These are phyloP conservation scores for Calonectria pseudoreteaudii DNA, from an alignment of 2,329 filamentous ascomycete genomes.

Conservation along the genomic window DNA sequence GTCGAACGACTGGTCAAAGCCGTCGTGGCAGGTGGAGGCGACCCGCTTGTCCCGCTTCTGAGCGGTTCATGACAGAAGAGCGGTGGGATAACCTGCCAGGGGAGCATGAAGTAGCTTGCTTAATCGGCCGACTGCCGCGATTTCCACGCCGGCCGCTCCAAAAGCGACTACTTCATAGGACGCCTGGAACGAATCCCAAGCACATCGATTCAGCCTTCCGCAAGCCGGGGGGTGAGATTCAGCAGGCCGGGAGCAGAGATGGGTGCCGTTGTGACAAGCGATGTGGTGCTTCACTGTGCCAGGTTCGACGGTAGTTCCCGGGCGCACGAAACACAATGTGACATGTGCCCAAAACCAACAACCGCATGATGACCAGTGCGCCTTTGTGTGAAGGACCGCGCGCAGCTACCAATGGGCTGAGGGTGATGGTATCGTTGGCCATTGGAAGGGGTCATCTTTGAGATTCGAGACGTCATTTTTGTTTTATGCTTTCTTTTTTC, in stretches of 20 bases:
- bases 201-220: neutral
- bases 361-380: conserved; percentile 5
- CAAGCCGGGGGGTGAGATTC: neutral
- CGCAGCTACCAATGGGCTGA: neutral
- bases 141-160: neutral
- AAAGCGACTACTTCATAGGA: neutral
- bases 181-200: neutral
- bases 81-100: conserved; percentile 13
- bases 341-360: neutral
- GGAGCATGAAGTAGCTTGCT: neutral
- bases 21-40: conserved; percentile 22
- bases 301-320: conserved; percentile 12
- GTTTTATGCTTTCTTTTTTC: neutral
- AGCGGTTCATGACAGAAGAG: conserved; percentile 4
- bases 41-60: conserved; percentile 14
- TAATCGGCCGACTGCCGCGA: neutral
- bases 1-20: conserved; percentile 25
- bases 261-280: neutral
- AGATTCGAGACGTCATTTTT: neutral
- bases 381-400: neutral
- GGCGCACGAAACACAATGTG: conserved; percentile 5
- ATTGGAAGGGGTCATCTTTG: neutral
- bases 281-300: neutral
- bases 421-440: neutral
- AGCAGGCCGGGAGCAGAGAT: neutral